Conservation (phyloP, 148 eudicot species). For the Vaccinium macrocarpon region DNA sequence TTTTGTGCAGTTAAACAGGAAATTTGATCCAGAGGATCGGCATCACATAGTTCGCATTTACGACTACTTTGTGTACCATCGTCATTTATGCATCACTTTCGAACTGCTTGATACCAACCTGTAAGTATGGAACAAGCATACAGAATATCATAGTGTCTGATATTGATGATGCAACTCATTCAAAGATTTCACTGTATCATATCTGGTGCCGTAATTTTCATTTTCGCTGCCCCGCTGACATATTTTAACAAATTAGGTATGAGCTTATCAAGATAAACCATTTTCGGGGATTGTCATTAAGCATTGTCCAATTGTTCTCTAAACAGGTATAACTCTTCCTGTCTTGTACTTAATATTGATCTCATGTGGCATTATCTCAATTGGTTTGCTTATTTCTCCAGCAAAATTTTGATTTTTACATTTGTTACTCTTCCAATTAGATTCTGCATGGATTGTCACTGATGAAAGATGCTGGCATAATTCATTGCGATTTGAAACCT, state of each 20-base stretch:
- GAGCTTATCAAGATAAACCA: slow-evolving; percentile 86
- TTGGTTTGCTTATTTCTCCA: slow-evolving; percentile 10
- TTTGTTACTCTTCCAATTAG: slow-evolving; percentile 31
- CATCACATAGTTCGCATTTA: slow-evolving; percentile 96
- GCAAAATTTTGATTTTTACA: slow-evolving; percentile 17
- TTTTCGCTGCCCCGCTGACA: slow-evolving; percentile 10
- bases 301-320: slow-evolving; percentile 92
- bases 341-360: slow-evolving; percentile 5
- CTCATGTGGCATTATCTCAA: slow-evolving; percentile 2
- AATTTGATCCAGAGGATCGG: slow-evolving; percentile 93
- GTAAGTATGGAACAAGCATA: slow-evolving; percentile 42
- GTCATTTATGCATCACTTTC: slow-evolving; percentile 87
- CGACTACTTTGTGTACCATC: slow-evolving; percentile 88
- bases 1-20: slow-evolving; percentile 66
- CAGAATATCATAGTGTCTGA: not conserved
- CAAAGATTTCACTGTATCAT: not conserved
- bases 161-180: not conserved
- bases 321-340: slow-evolving; percentile 62
- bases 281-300: slow-evolving; percentile 83
- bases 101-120: slow-evolving; percentile 87
- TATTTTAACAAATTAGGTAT: slow-evolving; percentile 44
- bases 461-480: slow-evolving; percentile 95
- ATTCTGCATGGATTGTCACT: slow-evolving; percentile 83
- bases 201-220: slow-evolving; percentile 3
- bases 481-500: slow-evolving; percentile 96